phyloP scores from a whole-genome alignment of 805 yeast species.

The Pichia heedii region DNA sequence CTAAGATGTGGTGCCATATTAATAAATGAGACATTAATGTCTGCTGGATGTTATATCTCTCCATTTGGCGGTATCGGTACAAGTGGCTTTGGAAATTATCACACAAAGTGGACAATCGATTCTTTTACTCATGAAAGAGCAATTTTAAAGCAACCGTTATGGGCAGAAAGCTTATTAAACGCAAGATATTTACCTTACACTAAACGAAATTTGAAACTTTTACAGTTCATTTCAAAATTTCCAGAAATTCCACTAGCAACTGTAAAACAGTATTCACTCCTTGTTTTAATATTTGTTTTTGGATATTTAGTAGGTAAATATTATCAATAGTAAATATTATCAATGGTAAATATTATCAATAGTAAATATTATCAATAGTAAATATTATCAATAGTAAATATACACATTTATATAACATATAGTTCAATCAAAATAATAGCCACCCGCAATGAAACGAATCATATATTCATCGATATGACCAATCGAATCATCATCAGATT shows the following conservation, averaged over 20 bases:
- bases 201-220: constrained; percentile 19
- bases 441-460: constrained; percentile 84
- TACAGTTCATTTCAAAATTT: constrained; percentile 6
- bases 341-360: no score
- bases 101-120: constrained; percentile 60
- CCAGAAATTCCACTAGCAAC: constrained; percentile 12
- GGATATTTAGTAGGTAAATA: constrained; percentile 11
- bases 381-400: no score
- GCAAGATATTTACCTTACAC: constrained; percentile 60
- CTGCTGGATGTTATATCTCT: constrained; percentile 50
- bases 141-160: constrained; percentile 53
- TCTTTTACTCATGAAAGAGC: constrained; percentile 75
- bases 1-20: constrained; percentile 61
- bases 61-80: constrained; percentile 92
- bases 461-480: constrained; percentile 94
- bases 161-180: constrained; percentile 48
- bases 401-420: neutral
- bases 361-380: no score
- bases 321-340: no score
- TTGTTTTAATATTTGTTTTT: constrained; percentile 1
- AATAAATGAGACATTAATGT: constrained; percentile 63
- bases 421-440: constrained; percentile 46
- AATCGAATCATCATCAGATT: constrained; percentile 52
- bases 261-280: neutral
- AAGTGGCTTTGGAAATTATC: constrained; percentile 80